Percentiles rank a stretch among this genome's conserved stretches.
Conservation (phyloP, 441 rosid genomes). For the Pelargonium fulgidum region DNA sequence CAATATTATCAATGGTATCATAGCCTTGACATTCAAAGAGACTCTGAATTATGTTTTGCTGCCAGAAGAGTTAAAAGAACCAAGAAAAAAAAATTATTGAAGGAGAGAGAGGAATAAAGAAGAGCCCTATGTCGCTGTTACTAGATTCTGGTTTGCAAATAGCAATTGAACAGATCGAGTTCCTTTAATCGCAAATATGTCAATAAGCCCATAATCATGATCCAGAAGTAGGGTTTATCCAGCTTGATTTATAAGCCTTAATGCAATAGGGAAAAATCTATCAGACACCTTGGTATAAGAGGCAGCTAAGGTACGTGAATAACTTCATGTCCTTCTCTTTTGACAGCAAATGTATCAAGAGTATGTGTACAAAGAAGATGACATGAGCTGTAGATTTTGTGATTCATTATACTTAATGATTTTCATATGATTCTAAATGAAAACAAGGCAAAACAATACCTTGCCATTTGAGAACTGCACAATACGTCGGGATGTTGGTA, state of each 20-base stretch:
- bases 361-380: background rate
- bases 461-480: slow-evolving; percentile 29
- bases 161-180: background rate
- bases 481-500: slow-evolving; percentile 30
- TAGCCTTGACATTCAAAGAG: background rate
- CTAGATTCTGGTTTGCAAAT: background rate
- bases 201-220: background rate
- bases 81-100: background rate
- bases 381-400: background rate
- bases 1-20: background rate
- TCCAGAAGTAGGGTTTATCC: too few species aligned
- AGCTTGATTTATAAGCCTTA: background rate
- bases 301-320: background rate
- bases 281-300: background rate
- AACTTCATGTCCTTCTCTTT: background rate
- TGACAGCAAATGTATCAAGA: background rate
- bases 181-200: background rate
- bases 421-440: background rate
- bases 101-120: too few species aligned
- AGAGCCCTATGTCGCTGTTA: background rate
- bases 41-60: background rate
- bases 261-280: background rate
- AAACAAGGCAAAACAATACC: slow-evolving; percentile 21
- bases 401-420: background rate
- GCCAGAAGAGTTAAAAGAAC: background rate